These are phyloP conservation scores for Cercospora citrullina DNA, from an alignment of 2,329 filamentous ascomycete species.

Conservation along the genomic window DNA sequence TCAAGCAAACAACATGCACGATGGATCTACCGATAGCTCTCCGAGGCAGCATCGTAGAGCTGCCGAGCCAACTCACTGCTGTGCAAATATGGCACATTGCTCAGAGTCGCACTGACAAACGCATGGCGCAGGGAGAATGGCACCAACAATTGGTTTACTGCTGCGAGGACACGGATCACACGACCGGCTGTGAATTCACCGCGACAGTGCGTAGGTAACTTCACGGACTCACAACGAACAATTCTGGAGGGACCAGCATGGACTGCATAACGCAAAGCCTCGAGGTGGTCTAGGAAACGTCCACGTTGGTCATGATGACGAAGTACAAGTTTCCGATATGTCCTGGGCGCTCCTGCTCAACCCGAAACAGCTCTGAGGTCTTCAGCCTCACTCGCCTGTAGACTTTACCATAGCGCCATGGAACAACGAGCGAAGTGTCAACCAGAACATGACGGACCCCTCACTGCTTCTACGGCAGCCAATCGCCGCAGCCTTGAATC, in stretches of 20 bases:
- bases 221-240: background rate
- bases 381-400: constrained; percentile 6
- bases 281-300: background rate
- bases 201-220: background rate
- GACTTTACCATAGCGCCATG: constrained; percentile 6
- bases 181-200: background rate
- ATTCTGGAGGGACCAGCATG: background rate
- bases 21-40: background rate
- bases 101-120: background rate
- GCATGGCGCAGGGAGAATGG: background rate
- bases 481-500: constrained; percentile 1
- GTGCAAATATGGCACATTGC: background rate
- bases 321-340: constrained; percentile 2
- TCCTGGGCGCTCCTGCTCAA: background rate
- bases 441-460: constrained; percentile 7
- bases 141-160: background rate
- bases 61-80: background rate
- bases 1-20: background rate
- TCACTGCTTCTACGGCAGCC: constrained; percentile 3
- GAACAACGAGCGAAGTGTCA: constrained; percentile 8
- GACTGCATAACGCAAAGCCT: background rate
- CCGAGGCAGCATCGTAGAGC: background rate
- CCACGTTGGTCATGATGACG: background rate
- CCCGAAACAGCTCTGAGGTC: background rate
- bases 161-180: background rate